Evolutionary conservation across 768 basidiomycete genomes (phyloP).

Genomic region (Fomitopsis serialis): DNA sequence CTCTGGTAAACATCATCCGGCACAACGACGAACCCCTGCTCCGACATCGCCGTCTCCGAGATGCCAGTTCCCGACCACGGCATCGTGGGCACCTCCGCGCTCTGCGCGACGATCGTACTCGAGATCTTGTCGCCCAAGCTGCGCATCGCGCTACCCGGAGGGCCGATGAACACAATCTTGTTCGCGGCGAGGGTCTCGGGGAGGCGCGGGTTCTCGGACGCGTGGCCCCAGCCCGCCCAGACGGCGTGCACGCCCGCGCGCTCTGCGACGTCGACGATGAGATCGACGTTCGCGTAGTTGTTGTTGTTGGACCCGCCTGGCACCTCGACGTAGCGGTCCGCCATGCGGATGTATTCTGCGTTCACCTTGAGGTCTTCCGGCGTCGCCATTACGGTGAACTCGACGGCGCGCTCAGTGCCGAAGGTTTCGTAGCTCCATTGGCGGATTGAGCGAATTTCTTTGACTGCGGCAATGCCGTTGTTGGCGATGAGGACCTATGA

Average conservation of each 20-base stretch:
- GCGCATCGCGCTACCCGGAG: conserved; percentile 97
- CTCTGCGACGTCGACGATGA: conserved; percentile 97
- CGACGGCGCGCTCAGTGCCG: conserved; percentile 90
- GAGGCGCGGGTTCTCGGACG: conserved; percentile 95
- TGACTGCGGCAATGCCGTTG: conserved; percentile 98
- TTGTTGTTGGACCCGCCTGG: conserved; percentile 98
- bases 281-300: conserved; percentile 99
- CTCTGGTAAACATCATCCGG: conserved; percentile 81
- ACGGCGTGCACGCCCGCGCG: conserved; percentile 97
- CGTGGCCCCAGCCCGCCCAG: conserved; percentile 99
- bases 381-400: conserved; percentile 99
- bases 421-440: conserved; percentile 99
- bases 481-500: conserved; percentile 94
- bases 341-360: conserved; percentile 99
- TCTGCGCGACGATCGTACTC: conserved; percentile 97
- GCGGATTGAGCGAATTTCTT: conserved; percentile 96
- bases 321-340: conserved; percentile 97
- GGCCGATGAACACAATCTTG: conserved; percentile 99
- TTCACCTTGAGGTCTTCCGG: conserved; percentile 98
- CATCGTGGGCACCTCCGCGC: conserved; percentile 96
- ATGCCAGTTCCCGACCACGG: conserved; percentile 98
- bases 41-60: conserved; percentile 76
- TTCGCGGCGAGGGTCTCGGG: conserved; percentile 90
- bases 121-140: conserved; percentile 99
- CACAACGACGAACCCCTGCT: conserved; percentile 90